Percentiles rank a stretch among this genome's conserved stretches.
Conservation (phyloP, 2,329 filamentous ascomycete species). For the Arthroderma sp. region DNA sequence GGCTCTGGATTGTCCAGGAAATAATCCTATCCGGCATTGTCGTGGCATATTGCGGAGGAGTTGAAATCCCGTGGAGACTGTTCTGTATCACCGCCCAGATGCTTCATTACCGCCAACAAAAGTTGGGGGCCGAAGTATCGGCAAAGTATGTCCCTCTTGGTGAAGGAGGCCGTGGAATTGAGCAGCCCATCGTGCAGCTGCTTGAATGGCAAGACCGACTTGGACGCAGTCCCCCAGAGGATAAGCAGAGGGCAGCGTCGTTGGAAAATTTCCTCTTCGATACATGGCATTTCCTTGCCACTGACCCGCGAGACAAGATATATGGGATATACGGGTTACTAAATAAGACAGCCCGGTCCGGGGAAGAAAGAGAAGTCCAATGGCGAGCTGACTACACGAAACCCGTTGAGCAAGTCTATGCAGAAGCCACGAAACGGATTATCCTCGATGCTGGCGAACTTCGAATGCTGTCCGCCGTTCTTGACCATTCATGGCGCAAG, state of each 20-base stretch:
- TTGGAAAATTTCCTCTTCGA: slow-evolving; percentile 12
- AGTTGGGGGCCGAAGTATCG: not conserved
- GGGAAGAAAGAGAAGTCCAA: not conserved
- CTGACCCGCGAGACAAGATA: slow-evolving; percentile 13
- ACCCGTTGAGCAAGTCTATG: slow-evolving; percentile 11
- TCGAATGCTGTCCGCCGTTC: slow-evolving; percentile 7
- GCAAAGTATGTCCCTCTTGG: slow-evolving; percentile 4
- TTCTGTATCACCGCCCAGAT: slow-evolving; percentile 9
- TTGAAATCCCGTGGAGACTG: slow-evolving; percentile 10
- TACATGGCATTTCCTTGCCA: slow-evolving; percentile 9
- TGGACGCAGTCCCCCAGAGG: not conserved
- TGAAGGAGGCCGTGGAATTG: slow-evolving; percentile 7
- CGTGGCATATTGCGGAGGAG: slow-evolving; percentile 12
- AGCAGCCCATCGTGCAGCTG: slow-evolving; percentile 3
- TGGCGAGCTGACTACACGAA: slow-evolving; percentile 11
- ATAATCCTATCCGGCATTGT: slow-evolving; percentile 14
- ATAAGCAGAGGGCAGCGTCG: slow-evolving; percentile 1
- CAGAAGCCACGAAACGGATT: slow-evolving; percentile 10
- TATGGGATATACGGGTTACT: slow-evolving; percentile 12
- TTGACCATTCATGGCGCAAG: slow-evolving; percentile 9
- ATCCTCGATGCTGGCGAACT: slow-evolving; percentile 8
- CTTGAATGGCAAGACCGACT: slow-evolving; percentile 10
- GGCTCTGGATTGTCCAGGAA: slow-evolving; percentile 20
- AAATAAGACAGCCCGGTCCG: not conserved
- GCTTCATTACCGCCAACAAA: slow-evolving; percentile 5